Evolutionary conservation across 495 filamentous ascomycete species (phyloP).

Genomic region (Xylaria intraflava): DNA sequence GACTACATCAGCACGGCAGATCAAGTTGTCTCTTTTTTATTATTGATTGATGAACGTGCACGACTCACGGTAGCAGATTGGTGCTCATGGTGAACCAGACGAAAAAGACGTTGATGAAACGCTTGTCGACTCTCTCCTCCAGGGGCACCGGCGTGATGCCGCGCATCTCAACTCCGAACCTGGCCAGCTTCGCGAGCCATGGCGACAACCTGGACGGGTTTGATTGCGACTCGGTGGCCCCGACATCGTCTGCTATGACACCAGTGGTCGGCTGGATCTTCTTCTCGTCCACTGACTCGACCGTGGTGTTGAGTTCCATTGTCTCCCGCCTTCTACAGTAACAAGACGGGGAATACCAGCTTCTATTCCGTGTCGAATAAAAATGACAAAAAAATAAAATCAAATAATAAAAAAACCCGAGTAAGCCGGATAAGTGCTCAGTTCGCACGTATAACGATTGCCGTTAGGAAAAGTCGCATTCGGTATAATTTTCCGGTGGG

Average conservation of each 20-base stretch:
- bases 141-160: conserved; percentile 46
- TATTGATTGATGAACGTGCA: not conserved
- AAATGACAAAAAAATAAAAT: too few species aligned
- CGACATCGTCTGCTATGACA: not conserved
- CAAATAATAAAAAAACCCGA: too few species aligned
- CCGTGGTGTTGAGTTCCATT: too few species aligned
- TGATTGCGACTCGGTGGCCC: conserved; percentile 1
- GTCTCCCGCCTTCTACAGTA: too few species aligned
- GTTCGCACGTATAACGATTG: too few species aligned
- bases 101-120: conserved; percentile 42
- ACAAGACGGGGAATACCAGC: too few species aligned
- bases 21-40: not conserved
- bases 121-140: conserved; percentile 37
- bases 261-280: not conserved
- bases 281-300: not conserved
- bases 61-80: conserved; percentile 34
- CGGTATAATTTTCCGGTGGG: too few species aligned
- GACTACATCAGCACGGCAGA: not conserved
- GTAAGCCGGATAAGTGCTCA: too few species aligned
- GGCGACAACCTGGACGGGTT: not conserved
- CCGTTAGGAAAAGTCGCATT: too few species aligned
- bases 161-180: conserved; percentile 33
- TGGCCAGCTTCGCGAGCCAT: conserved; percentile 6
- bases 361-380: too few species aligned
- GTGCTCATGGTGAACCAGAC: conserved; percentile 36